These are phyloP conservation scores for Inosperma sp. DNA, from an alignment of 768 basidiomycete species.

Conservation along the genomic window DNA sequence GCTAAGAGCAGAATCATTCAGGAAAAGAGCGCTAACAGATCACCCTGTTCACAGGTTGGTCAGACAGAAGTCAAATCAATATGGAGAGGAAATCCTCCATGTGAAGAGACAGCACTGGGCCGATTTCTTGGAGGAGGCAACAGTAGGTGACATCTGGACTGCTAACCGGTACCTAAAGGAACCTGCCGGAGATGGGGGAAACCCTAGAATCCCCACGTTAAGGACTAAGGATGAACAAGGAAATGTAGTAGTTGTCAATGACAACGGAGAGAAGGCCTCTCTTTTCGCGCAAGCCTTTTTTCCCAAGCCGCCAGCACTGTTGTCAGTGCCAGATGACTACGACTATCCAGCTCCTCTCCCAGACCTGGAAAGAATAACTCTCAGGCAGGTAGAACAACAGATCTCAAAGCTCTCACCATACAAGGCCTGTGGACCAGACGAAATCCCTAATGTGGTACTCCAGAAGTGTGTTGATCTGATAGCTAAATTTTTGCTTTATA, in stretches of 20 bases:
- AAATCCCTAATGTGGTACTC: slow-evolving; percentile 23
- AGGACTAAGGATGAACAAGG: not conserved
- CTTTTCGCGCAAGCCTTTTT: slow-evolving; percentile 28
- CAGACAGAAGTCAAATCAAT: slow-evolving; percentile 12
- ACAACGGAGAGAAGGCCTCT: slow-evolving; percentile 24
- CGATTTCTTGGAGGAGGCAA: slow-evolving; percentile 23
- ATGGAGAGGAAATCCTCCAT: slow-evolving; percentile 11
- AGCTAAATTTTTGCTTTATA: slow-evolving; percentile 8
- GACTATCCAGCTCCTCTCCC: slow-evolving; percentile 9
- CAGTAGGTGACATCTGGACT: slow-evolving; percentile 17
- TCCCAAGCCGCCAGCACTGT: slow-evolving; percentile 12
- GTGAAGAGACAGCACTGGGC: slow-evolving; percentile 26
- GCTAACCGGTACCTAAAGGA: slow-evolving; percentile 20
- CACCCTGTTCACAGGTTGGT: slow-evolving; percentile 24
- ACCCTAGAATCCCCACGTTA: slow-evolving; percentile 24
- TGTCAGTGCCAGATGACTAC: slow-evolving; percentile 3
- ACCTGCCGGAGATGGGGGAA: slow-evolving; percentile 23
- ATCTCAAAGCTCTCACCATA: slow-evolving; percentile 15
- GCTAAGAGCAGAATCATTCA: slow-evolving; percentile 10
- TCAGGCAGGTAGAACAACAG: not conserved
- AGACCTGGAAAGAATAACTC: not conserved
- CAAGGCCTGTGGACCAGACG: slow-evolving; percentile 23
- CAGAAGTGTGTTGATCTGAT: slow-evolving; percentile 15
- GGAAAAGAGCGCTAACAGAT: slow-evolving; percentile 1
- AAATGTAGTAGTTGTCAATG: not conserved